Evolutionary conservation across 805 yeast species (phyloP), one percentile per base, ranked within the genome.

Genomic region (Ascoidea tarda): DNA sequence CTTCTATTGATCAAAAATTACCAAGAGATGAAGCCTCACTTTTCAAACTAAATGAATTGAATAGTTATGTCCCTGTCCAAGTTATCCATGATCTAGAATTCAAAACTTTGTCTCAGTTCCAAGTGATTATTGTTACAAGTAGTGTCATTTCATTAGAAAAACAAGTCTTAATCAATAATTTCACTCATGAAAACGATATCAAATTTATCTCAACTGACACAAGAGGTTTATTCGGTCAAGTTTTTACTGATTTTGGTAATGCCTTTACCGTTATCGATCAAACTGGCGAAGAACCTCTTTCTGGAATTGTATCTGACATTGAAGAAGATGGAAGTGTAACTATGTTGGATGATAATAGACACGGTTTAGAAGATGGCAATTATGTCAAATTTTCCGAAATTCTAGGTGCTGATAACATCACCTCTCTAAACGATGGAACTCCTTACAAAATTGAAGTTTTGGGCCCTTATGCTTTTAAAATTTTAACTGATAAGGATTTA

Each of bases 381-480:
- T 85, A 70, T 63, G 96, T 93, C 52, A 86, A 84, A 66, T 89
- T 93, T 62, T 64, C 84, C 12, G 98, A 90, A 68, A 83, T 90
- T 45, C 78, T 82, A 62, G 98, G 98, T 46, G 16, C 46, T 4
- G 48, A 44, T 5, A 52, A 44, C 3, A 73, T 88, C 63, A 81
- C 77, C 6, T 75, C 75, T 57, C 70, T 88, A 57, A 87, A 90
- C 65, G 82, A 81, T 59, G 95, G 91, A 5, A 69, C 76, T 53
- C 76, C 88, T 14, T 80, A 74, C 64, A 84, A 85, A 63, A 78
- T 93, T 51, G 84, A 81, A 63, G 97, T 89, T 1, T 73, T 85
- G 55, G 99, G 98, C 14, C 99, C 99, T n/a, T 89, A 78, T 64
- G 95, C 97, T 2, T 93, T 86, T 74, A 81, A 79, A 63, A 79